Conservation (phyloP, 345 rosid genomes). For the Cardamine occulta region DNA sequence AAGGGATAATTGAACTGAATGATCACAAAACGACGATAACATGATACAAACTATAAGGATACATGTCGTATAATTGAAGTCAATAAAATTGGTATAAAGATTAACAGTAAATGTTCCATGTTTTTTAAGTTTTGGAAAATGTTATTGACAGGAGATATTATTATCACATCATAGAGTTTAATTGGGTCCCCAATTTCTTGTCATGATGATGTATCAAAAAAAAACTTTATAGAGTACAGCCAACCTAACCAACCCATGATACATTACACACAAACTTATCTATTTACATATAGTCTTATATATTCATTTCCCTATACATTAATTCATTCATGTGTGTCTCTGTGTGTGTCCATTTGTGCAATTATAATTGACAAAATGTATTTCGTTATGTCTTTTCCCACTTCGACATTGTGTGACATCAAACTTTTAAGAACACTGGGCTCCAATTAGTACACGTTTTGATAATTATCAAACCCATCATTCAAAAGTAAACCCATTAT, state of each 20-base stretch:
- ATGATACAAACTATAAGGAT: neutral
- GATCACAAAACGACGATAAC: neutral
- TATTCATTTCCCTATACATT: neutral
- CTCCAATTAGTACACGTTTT: constrained; percentile 30
- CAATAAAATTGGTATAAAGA: neutral
- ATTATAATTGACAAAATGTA: constrained; percentile 20
- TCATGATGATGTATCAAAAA: constrained; percentile 32
- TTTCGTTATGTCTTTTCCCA: constrained; percentile 34
- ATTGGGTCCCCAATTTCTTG: constrained; percentile 36
- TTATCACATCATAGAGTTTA: constrained; percentile 39
- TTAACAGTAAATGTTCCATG: neutral
- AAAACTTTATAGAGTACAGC: constrained; percentile 43
- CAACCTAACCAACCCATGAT: constrained; percentile 40
- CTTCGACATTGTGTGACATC: constrained; percentile 31
- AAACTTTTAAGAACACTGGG: constrained; percentile 34
- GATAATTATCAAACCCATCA: constrained; percentile 19
- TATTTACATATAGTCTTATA: neutral
- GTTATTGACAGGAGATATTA: constrained; percentile 26
- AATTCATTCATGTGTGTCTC: neutral
- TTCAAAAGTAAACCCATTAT: constrained; percentile 9
- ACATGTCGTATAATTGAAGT: neutral
- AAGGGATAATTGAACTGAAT: neutral
- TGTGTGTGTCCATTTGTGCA: neutral
- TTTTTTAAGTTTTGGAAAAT: neutral
- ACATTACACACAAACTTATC: constrained; percentile 25